These are phyloP conservation scores for barley (Hordeum vulgare) DNA, from an alignment of 176 grass and related monocot genomes.

Conservation along the genomic window DNA sequence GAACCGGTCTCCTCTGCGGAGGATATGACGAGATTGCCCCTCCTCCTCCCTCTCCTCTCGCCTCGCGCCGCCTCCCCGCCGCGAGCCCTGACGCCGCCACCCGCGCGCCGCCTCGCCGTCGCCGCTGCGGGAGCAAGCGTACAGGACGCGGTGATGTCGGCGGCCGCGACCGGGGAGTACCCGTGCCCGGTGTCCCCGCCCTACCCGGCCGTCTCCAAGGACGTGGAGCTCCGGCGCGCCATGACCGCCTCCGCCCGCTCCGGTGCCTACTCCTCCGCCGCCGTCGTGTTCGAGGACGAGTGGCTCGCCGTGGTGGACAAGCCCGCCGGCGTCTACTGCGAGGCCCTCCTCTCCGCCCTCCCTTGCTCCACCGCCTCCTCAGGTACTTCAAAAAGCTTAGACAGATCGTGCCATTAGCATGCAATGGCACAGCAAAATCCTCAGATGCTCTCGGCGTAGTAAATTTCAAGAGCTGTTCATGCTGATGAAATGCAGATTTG, in stretches of 20 bases:
- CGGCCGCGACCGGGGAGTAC: slow-evolving; percentile 11
- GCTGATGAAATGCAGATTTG: not conserved
- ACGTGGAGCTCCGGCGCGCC: slow-evolving; percentile 76
- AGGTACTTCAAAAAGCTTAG: not conserved
- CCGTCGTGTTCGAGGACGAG: slow-evolving; percentile 73
- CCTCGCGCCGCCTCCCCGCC: not conserved
- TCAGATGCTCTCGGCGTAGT: not conserved
- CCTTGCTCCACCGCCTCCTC: slow-evolving; percentile 7
- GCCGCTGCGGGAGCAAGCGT: not conserved
- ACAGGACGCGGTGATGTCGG: not conserved
- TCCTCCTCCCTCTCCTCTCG: not conserved
- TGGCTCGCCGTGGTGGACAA: slow-evolving; percentile 78
- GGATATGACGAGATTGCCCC: slow-evolving; percentile 45
- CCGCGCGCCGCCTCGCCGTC: not conserved
- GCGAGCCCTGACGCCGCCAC: not conserved
- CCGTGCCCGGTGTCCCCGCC: slow-evolving; percentile 72
- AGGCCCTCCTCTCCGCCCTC: slow-evolving; percentile 57
- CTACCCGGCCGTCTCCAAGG: slow-evolving; percentile 71
- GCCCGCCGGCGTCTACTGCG: slow-evolving; percentile 82
- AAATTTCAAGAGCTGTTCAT: not conserved
- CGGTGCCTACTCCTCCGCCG: slow-evolving; percentile 11
- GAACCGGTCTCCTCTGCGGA: not conserved
- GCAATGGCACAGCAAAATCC: not conserved
- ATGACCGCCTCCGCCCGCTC: slow-evolving; percentile 68
- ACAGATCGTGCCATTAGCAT: not conserved